Evolutionary conservation across 2,329 filamentous ascomycete species (phyloP), one percentile per base, ranked within the genome.

Genomic region (Drechslerella coelobrocha): DNA sequence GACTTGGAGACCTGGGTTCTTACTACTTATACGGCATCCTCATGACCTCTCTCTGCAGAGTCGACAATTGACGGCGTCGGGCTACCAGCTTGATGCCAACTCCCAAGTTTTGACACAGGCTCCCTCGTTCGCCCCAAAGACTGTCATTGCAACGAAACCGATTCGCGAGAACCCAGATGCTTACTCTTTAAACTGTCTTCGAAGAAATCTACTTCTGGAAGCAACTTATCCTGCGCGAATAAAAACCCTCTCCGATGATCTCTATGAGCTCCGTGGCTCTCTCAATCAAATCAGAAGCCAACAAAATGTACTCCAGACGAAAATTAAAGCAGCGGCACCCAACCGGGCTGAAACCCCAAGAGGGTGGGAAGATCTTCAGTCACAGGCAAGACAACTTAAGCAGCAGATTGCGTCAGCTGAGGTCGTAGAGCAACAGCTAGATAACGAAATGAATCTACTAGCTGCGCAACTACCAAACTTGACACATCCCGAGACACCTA

Each of bases 381-480:
- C 81, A 1, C 85, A 90, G 76, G 89, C 89, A 0, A 85, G 85
- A 61, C 76, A 76, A 3, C 77, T 92, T 61, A 93, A 94, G 79
- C 79, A 81, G 2, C 79, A 85, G 74, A 82, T 94, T 9, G 79
- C 82, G 0, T 78, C 76, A 2, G 85, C 90, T 60, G 86, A 89
- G 75, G 81, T 81, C 31, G 81, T 84, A 71, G 89, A 92, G 78
- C 81, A 82, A n/a, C 78, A 79, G 6, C 79, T 90, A 31, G 81
- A 80, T 34, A 75, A 80, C 17, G 86, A 92, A 77, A 92, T 96
- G 78, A 84, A 90, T 72, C 80, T 81, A 37, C 84, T 97, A 62
- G 92, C 92, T 1, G 82, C 90, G 1, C 85, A 89, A 48, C 83
- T 97, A 55, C 94, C 94, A 10, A 99, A 97, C 79, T 83, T 96